Base-by-base conservation (phyloP, 2,329 filamentous ascomycete genomes). In the Periconia sp. region DNA sequence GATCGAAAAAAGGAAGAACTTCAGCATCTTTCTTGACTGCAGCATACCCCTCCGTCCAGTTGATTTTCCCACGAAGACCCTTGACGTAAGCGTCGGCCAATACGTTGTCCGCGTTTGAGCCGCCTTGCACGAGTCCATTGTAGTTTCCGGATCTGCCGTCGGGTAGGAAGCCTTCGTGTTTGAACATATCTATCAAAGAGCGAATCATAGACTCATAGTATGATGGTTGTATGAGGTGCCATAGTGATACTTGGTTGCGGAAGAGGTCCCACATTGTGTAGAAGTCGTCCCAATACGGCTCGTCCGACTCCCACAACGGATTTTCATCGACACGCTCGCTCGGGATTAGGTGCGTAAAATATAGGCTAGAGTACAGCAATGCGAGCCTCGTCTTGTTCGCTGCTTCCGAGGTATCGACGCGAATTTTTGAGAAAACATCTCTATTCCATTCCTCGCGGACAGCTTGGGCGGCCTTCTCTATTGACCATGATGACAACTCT, bases 191-290 rank as follows among this genome's bases (percentile, higher is more conserved):
- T 21, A 89, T 82, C 29, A 89, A 70, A 23, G 82, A 84, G 11
- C 85, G 77, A n/a, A 89, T 75, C 83, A 89, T 88, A 24, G 79
- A 70, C 0, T 83, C 78, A 19, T 88, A 81, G 1, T 84, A 80
- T 0, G 71, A 52, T 0, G 86, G 85, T 48, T 89, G 85, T 1
- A 86, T 63, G n/a, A 89, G 72, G 82, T 85, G 36, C 81, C 64
- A 69, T 4, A 69, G 34, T 1, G 58, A 63, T 1, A 68, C 64
- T 29, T 68, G 66, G 30, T 68, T 85, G 6, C 86, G 76, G 55
- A 86, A 89, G 0, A 81, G 79, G 58, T 89, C 86, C 86, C 86
- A 89, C 21, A 88, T 82, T 47, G 85, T 87, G 61, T 88, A 89
- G 44, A 84, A 88, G 1, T 84, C 87, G 63, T 89, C 86, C 59